phyloP scores from a whole-genome alignment of 352 stramenopile species.

The Phytophthora foliorum region DNA sequence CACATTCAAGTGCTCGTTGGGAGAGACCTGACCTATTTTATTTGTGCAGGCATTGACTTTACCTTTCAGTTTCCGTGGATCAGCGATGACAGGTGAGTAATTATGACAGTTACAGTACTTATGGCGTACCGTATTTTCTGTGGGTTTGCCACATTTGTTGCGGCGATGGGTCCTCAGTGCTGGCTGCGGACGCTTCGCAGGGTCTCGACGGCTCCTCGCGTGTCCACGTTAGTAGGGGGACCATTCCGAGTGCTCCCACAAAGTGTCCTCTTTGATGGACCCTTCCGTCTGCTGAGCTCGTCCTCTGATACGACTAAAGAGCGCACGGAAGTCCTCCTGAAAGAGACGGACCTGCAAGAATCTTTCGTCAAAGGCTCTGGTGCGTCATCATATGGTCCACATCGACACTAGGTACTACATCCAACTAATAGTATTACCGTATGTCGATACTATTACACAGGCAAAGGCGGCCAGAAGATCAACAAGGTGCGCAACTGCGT shows the following conservation, averaged over 20 bases:
- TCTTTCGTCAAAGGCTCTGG: slow-evolving; percentile 90
- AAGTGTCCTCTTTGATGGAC: neutral
- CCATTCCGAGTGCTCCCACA: neutral
- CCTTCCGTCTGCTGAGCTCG: slow-evolving; percentile 2
- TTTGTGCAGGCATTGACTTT: no score
- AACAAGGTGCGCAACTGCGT: slow-evolving; percentile 94
- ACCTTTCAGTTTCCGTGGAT: no score
- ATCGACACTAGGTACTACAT: neutral
- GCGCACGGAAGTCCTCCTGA: slow-evolving; percentile 46
- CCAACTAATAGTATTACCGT: neutral
- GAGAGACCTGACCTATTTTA: no score
- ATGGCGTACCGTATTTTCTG: neutral
- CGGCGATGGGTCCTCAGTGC: neutral
- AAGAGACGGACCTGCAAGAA: slow-evolving; percentile 79
- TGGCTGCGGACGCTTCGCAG: slow-evolving; percentile 1
- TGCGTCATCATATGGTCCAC: slow-evolving; percentile 17
- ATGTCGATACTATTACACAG: slow-evolving; percentile 23
- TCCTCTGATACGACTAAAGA: slow-evolving; percentile 2
- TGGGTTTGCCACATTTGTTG: neutral
- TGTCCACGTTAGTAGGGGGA: neutral
- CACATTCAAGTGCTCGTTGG: no score
- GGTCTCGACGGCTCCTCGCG: neutral
- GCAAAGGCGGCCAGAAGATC: slow-evolving; percentile 92
- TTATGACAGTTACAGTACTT: neutral
- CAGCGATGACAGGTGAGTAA: neutral